Evolutionary conservation across 208 protist genomes (phyloP).

Genomic region (Trypanosoma boissoni): DNA sequence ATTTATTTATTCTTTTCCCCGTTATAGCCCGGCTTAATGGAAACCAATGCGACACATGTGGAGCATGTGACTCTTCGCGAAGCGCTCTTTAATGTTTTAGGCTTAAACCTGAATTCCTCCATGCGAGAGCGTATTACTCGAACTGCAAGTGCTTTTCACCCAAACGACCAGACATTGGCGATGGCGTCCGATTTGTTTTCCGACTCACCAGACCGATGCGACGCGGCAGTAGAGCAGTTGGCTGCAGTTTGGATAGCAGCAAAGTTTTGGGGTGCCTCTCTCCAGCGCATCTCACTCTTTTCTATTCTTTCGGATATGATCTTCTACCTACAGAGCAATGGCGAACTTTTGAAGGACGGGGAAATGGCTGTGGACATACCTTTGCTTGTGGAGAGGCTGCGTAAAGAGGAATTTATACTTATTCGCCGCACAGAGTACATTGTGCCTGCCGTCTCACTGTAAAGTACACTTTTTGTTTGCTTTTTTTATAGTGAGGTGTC

Average conservation of each 20-base stretch:
- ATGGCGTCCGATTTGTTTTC: constrained; percentile 12
- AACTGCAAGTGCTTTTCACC: neutral
- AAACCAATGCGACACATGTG: neutral
- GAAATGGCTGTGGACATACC: neutral
- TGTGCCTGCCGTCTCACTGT: constrained; percentile 23
- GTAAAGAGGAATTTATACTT: constrained; percentile 29
- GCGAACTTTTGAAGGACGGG: neutral
- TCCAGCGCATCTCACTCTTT: constrained; percentile 26
- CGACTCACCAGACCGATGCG: neutral
- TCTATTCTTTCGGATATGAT: constrained; percentile 27
- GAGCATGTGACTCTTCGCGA: constrained; percentile 2
- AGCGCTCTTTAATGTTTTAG: constrained; percentile 2
- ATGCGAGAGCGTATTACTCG: constrained; percentile 9
- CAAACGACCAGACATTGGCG: neutral
- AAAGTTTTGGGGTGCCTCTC: constrained; percentile 32
- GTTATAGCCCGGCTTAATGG: neutral
- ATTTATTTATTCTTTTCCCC: constrained; percentile 1
- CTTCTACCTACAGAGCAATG: neutral
- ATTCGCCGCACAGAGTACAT: constrained; percentile 28
- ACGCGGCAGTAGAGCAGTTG: constrained; percentile 7
- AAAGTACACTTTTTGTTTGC: constrained; percentile 5
- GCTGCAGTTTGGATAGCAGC: constrained; percentile 20
- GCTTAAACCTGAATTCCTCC: neutral
- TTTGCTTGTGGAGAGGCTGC: constrained; percentile 17
- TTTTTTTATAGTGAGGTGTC: too few species aligned